A percentile compares a stretch with the other conserved stretches of the same genome.
Conservation (phyloP, 2,329 filamentous ascomycete species). For the Penicillium sp. region DNA sequence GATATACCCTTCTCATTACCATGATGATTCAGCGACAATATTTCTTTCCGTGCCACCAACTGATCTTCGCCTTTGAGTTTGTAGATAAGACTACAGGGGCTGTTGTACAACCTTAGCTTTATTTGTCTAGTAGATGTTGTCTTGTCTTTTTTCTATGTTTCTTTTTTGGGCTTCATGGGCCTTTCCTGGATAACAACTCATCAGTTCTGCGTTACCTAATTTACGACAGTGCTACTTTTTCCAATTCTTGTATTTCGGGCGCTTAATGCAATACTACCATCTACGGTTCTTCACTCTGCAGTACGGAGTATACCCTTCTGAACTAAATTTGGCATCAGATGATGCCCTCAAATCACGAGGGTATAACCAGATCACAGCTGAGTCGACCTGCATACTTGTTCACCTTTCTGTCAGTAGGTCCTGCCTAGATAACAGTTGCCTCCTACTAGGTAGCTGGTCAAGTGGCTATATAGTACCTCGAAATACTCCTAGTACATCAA, state of each 20-base stretch:
- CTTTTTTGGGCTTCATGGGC: neutral
- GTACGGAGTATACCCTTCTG: neutral
- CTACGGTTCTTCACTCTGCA: neutral
- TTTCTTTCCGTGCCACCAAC: conserved; percentile 15
- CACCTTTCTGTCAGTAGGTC: too few species aligned
- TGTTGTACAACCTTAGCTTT: conserved; percentile 7
- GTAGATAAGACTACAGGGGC: conserved; percentile 16
- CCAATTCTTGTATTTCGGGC: neutral
- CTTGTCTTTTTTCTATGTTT: neutral
- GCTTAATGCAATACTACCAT: conserved; percentile 1
- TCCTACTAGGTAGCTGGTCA: too few species aligned
- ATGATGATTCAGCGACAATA: conserved; percentile 29
- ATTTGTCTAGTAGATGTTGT: conserved; percentile 16
- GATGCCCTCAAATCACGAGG: neutral
- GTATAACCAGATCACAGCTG: too few species aligned
- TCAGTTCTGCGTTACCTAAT: too few species aligned
- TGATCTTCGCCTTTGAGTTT: conserved; percentile 11
- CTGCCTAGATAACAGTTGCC: too few species aligned
- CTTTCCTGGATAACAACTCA: too few species aligned
- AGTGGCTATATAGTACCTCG: too few species aligned
- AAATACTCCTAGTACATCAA: too few species aligned
- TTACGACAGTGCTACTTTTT: neutral
- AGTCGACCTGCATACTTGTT: too few species aligned
- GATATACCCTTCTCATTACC: conserved; percentile 38
- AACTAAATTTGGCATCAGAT: neutral